Evolutionary conservation across 2,329 filamentous ascomycete genomes (phyloP).

Genomic region (Colletotrichum sp.): DNA sequence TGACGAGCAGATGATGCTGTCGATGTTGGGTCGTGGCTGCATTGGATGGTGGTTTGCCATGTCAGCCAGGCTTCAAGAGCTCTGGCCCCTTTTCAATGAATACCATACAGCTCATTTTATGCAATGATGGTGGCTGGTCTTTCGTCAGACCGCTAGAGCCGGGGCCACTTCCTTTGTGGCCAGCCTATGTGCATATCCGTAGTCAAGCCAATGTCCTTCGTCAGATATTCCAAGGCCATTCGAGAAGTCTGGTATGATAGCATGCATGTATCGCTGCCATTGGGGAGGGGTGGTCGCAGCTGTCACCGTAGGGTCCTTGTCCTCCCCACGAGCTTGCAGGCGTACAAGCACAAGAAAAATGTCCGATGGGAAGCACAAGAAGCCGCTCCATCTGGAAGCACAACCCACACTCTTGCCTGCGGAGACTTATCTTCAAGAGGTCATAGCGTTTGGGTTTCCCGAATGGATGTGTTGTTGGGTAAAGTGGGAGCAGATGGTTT

Average conservation of each 20-base stretch:
- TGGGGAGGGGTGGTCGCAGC: conserved; percentile 40
- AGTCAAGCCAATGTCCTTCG: conserved; percentile 21
- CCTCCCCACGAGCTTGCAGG: conserved; percentile 39
- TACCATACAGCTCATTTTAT: background rate
- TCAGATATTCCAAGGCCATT: conserved; percentile 39
- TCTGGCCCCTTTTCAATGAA: background rate
- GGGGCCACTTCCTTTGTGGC: conserved; percentile 26
- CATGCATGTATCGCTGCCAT: conserved; percentile 29
- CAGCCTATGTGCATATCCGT: conserved; percentile 41
- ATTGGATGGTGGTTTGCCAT: background rate
- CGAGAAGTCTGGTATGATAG: conserved; percentile 40
- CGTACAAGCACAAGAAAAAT: conserved; percentile 41
- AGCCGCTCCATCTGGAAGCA: background rate
- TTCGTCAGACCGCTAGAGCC: conserved; percentile 25
- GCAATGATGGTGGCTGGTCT: background rate
- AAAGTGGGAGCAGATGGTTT: background rate
- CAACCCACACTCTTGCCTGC: background rate
- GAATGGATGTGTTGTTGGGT: background rate
- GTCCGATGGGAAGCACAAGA: conserved; percentile 21
- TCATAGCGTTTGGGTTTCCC: background rate
- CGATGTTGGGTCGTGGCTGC: background rate
- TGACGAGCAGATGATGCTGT: background rate
- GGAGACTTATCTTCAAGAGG: background rate
- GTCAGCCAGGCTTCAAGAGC: background rate
- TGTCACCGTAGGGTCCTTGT: conserved; percentile 42